Conservation (phyloP, 371 early-diverging fungal species). For the Sporodiniella umbellata region DNA sequence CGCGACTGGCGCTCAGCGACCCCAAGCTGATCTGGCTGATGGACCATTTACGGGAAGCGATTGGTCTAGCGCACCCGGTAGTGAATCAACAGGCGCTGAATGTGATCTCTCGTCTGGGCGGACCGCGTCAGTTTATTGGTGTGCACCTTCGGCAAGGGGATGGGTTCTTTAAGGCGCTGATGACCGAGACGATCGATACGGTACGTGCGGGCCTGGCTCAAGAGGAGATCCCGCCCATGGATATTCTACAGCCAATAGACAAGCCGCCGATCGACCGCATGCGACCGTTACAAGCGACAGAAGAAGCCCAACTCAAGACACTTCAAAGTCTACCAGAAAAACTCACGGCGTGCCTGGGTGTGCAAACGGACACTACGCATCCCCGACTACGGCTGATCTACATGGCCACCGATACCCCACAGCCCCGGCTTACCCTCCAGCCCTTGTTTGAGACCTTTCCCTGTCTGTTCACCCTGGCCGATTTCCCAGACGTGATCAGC, state of each 20-base stretch:
- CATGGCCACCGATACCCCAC: constrained; percentile 55
- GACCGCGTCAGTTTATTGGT: constrained; percentile 36
- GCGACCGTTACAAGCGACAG: constrained; percentile 1
- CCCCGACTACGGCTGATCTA: constrained; percentile 42
- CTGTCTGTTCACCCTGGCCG: constrained; percentile 51
- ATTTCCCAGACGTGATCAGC: constrained; percentile 39
- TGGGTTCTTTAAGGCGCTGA: constrained; percentile 32
- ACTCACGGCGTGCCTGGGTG: too few relatives aligned
- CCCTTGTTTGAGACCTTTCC: constrained; percentile 42
- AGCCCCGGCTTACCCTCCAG: constrained; percentile 40
- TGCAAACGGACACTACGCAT: too few relatives aligned
- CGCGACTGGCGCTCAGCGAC: constrained; percentile 26
- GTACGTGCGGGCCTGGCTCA: constrained; percentile 24
- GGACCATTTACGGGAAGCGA: constrained; percentile 23
- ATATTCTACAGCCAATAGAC: background rate
- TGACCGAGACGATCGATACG: constrained; percentile 26
- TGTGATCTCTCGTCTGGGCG: constrained; percentile 34
- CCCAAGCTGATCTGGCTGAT: constrained; percentile 16
- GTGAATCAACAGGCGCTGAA: constrained; percentile 26
- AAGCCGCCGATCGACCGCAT: background rate
- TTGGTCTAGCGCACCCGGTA: constrained; percentile 33
- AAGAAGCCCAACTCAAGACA: background rate
- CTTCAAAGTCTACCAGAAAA: too few relatives aligned
- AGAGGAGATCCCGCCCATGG: too few relatives aligned
- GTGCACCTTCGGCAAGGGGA: constrained; percentile 52